Conservation (phyloP, 129 eudicot genomes). For the Pulicaria dysenterica region DNA sequence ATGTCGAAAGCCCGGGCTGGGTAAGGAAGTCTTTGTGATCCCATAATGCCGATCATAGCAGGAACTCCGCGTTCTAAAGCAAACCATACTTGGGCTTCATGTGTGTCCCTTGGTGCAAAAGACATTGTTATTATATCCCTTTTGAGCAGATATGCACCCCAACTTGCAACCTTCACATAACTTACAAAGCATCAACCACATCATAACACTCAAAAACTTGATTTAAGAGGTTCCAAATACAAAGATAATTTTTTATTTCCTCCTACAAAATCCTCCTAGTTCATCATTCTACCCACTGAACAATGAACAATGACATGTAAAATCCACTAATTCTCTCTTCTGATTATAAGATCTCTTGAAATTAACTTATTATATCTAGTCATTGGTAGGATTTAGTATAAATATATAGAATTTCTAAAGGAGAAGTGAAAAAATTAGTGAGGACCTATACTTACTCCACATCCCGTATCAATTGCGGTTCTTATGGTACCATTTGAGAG, state of each 20-base stretch:
- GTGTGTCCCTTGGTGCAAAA: constrained; percentile 98
- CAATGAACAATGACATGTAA: no score
- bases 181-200: neutral
- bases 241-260: neutral
- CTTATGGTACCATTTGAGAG: constrained; percentile 76
- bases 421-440: neutral
- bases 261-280: no score
- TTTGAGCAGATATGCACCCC: constrained; percentile 88
- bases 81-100: constrained; percentile 98
- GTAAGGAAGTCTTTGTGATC: constrained; percentile 85
- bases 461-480: constrained; percentile 96
- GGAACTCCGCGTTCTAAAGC: constrained; percentile 98
- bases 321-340: no score
- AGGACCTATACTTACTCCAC: constrained; percentile 71
- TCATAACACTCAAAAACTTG: neutral
- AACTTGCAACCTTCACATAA: constrained; percentile 86
- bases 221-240: neutral
- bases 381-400: no score
- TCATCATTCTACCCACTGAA: no score
- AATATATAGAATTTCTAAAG: neutral
- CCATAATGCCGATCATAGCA: constrained; percentile 88
- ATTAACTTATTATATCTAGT: no score
- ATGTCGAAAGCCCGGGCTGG: constrained; percentile 95
- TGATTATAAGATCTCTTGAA: no score
- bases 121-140: constrained; percentile 94